A percentile compares a stretch with the other conserved stretches of the same genome.
Evolutionary conservation across 2,329 filamentous ascomycete genomes (phyloP).

Genomic region (Fusarium verrucosum): DNA sequence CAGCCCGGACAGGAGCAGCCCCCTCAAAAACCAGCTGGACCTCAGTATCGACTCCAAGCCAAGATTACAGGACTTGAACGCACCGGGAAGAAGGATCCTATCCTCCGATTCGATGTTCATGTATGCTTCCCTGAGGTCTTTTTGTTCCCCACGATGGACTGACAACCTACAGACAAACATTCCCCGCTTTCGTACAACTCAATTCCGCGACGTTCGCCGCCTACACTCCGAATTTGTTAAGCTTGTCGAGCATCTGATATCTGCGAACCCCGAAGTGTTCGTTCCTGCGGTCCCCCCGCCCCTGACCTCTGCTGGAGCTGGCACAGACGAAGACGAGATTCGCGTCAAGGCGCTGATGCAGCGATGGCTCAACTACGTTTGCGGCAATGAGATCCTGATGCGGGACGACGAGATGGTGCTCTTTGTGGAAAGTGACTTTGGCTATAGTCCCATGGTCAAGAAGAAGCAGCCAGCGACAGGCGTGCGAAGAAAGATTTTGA

Average conservation of each 20-base stretch:
- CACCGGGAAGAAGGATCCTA: slow-evolving; percentile 93
- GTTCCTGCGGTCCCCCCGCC: slow-evolving; percentile 95
- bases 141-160: slow-evolving; percentile 21
- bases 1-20: slow-evolving; percentile 53
- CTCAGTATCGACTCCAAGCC: slow-evolving; percentile 86
- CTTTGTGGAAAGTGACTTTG: slow-evolving; percentile 99
- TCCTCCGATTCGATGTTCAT: slow-evolving; percentile 94
- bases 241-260: slow-evolving; percentile 94
- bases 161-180: slow-evolving; percentile 81
- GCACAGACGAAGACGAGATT: slow-evolving; percentile 93
- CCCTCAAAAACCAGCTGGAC: slow-evolving; percentile 67
- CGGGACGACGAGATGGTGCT: slow-evolving; percentile 96
- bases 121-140: slow-evolving; percentile 61
- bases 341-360: slow-evolving; percentile 91
- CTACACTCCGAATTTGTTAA: slow-evolving; percentile 96
- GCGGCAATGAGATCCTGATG: slow-evolving; percentile 90
- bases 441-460: slow-evolving; percentile 93
- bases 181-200: slow-evolving; percentile 96
- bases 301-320: slow-evolving; percentile 91
- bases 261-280: slow-evolving; percentile 94
- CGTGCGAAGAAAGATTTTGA: slow-evolving; percentile 92
- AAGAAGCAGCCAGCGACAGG: slow-evolving; percentile 97
- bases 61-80: slow-evolving; percentile 95
- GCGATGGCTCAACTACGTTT: slow-evolving; percentile 94
- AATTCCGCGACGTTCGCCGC: slow-evolving; percentile 96